These are phyloP conservation scores for Aspergillus phoenicis DNA, from an alignment of 2,329 filamentous ascomycete species.

Conservation along the genomic window DNA sequence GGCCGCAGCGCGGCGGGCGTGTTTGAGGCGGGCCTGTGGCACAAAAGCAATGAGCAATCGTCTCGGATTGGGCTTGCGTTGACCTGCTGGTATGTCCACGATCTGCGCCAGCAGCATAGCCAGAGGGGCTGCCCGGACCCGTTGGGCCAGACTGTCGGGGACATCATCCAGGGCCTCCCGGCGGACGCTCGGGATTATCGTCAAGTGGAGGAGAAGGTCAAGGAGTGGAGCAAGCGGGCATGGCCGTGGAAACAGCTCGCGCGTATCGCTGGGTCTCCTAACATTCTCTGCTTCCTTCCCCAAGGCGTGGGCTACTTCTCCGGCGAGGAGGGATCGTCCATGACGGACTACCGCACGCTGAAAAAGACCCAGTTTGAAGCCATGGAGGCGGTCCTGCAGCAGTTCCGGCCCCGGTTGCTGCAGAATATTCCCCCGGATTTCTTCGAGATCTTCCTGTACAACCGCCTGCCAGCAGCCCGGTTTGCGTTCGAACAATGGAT, in stretches of 20 bases:
- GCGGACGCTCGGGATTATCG: too few relatives aligned
- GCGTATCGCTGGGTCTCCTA: too few relatives aligned
- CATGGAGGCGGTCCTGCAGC: constrained; percentile 3
- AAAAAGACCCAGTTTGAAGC: constrained; percentile 10
- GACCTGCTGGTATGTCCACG: constrained; percentile 10
- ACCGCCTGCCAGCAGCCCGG: constrained; percentile 3
- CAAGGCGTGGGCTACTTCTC: constrained; percentile 9
- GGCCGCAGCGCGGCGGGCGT: constrained; percentile 1
- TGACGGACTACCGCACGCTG: constrained; percentile 13
- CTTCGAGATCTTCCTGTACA: constrained; percentile 15
- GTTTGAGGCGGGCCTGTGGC: constrained; percentile 5
- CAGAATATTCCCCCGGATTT: constrained; percentile 2
- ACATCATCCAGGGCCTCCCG: too few relatives aligned
- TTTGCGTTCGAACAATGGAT: constrained; percentile 11
- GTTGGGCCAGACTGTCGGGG: too few relatives aligned
- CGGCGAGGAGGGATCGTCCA: neutral
- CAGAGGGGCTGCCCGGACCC: neutral
- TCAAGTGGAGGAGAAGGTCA: too few relatives aligned
- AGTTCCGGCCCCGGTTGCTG: constrained; percentile 3
- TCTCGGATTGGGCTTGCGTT: constrained; percentile 10
- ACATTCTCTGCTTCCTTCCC: constrained; percentile 12
- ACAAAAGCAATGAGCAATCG: constrained; percentile 5
- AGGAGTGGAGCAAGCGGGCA: too few relatives aligned
- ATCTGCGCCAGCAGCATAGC: constrained; percentile 7
- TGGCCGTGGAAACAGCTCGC: too few relatives aligned